phyloP scores from a whole-genome alignment of 306 rosid species.

The apple (Malus domestica) region DNA sequence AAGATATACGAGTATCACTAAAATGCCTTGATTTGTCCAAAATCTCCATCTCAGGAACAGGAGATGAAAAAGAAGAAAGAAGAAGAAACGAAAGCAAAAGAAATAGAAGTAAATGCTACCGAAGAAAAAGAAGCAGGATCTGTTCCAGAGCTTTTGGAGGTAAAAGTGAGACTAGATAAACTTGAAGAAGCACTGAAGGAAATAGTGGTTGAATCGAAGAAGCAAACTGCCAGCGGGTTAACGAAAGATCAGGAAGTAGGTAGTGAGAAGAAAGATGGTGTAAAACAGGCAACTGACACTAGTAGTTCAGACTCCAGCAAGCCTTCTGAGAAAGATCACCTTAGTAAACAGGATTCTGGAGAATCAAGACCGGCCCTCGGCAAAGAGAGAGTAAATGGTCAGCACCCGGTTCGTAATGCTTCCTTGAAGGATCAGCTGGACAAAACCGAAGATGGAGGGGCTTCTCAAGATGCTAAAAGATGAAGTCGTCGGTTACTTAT shows the following conservation, averaged over 20 bases:
- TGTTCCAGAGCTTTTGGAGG: conserved; percentile 46
- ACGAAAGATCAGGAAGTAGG: conserved; percentile 19
- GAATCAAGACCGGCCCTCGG: conserved; percentile 23
- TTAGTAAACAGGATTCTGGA: conserved; percentile 19
- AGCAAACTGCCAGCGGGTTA: conserved; percentile 20
- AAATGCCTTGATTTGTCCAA: not conserved
- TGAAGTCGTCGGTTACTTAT: conserved; percentile 14
- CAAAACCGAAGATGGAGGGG: conserved; percentile 23
- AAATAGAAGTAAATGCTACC: conserved; percentile 43
- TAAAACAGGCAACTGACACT: conserved; percentile 21
- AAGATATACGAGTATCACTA: not conserved
- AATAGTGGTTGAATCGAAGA: conserved; percentile 57
- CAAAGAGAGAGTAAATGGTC: conserved; percentile 21
- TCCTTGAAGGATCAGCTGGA: conserved; percentile 21
- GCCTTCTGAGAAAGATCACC: conserved; percentile 21
- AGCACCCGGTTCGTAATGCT: conserved; percentile 19
- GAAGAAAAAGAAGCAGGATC: conserved; percentile 34
- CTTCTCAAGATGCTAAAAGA: conserved; percentile 19
- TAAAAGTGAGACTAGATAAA: conserved; percentile 65
- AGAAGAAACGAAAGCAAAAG: conserved; percentile 55
- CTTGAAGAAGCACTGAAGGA: conserved; percentile 76
- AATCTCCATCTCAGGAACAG: conserved; percentile 48
- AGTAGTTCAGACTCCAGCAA: conserved; percentile 25
- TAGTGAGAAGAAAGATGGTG: conserved; percentile 21
- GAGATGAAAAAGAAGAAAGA: conserved; percentile 58